Evolutionary conservation across 2,329 filamentous ascomycete species (phyloP).

Genomic region (Balansia obtecta): DNA sequence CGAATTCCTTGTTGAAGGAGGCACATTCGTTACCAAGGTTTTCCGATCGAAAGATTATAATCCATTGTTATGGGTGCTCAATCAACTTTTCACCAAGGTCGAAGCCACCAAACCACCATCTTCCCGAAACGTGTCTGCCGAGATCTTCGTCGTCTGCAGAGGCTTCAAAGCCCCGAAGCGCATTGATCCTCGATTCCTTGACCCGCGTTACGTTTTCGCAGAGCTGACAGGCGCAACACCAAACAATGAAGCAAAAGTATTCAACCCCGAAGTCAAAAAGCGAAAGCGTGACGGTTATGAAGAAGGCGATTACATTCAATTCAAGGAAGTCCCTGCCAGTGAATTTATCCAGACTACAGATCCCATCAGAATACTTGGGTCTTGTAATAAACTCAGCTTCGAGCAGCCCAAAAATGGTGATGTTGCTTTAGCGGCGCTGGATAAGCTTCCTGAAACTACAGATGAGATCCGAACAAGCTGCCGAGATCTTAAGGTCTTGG

Average conservation of each 20-base stretch:
- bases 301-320: slow-evolving; percentile 86
- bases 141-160: slow-evolving; percentile 95
- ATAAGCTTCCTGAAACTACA: slow-evolving; percentile 78
- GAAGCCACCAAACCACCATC: slow-evolving; percentile 96
- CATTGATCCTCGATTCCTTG: slow-evolving; percentile 84
- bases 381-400: slow-evolving; percentile 74
- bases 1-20: slow-evolving; percentile 80
- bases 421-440: slow-evolving; percentile 73
- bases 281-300: slow-evolving; percentile 95
- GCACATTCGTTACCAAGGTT: slow-evolving; percentile 93
- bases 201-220: slow-evolving; percentile 80
- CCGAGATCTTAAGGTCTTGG: slow-evolving; percentile 75
- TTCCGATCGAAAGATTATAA: slow-evolving; percentile 98
- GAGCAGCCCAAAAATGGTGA: slow-evolving; percentile 69
- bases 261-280: slow-evolving; percentile 96
- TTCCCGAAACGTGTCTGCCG: slow-evolving; percentile 88
- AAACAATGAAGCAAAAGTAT: slow-evolving; percentile 96
- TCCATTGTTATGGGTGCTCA: slow-evolving; percentile 90
- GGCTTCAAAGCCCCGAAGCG: slow-evolving; percentile 92
- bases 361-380: slow-evolving; percentile 83
- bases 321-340: slow-evolving; percentile 76
- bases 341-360: slow-evolving; percentile 92
- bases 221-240: slow-evolving; percentile 75
- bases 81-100: slow-evolving; percentile 88
- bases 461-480: slow-evolving; percentile 70